Evolutionary conservation across 352 stramenopile genomes (phyloP).

Genomic region (Globisporangium middletonii): DNA sequence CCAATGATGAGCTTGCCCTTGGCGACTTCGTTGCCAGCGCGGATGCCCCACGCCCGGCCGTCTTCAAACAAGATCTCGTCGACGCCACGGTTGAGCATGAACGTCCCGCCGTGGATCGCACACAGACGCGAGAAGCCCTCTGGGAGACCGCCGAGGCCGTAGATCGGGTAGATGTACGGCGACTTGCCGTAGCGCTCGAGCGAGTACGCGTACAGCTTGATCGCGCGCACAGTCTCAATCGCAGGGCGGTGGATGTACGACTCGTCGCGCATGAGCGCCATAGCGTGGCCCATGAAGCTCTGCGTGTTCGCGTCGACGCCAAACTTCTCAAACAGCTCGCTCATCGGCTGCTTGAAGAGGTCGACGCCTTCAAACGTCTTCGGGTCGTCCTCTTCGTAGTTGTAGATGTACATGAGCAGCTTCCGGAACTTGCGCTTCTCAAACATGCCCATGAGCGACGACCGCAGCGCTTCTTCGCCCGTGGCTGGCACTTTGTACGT

Average conservation of each 20-base stretch:
- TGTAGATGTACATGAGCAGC: conserved; percentile 97
- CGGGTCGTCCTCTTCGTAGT: conserved; percentile 92
- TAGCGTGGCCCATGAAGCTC: conserved; percentile 99
- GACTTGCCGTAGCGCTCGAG: conserved; percentile 95
- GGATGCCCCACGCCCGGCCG: conserved; percentile 92
- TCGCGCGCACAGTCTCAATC: conserved; percentile 92
- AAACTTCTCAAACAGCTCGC: conserved; percentile 97
- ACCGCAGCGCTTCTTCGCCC: conserved; percentile 93
- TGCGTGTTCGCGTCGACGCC: conserved; percentile 96
- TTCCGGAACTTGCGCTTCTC: conserved; percentile 99
- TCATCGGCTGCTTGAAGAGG: conserved; percentile 96
- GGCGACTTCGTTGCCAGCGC: conserved; percentile 92
- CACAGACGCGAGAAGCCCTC: conserved; percentile 99
- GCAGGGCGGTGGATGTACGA: conserved; percentile 82
- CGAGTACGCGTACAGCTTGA: conserved; percentile 98
- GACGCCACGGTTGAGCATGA: conserved; percentile 98
- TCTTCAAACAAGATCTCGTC: conserved; percentile 93
- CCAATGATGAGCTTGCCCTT: conserved; percentile 97
- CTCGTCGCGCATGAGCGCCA: conserved; percentile 96
- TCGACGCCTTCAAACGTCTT: conserved; percentile 91
- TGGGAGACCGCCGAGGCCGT: conserved; percentile 96
- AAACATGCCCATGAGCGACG: conserved; percentile 98
- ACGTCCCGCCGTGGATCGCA: conserved; percentile 98
- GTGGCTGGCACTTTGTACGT: conserved; percentile 98
- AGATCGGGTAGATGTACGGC: conserved; percentile 99